These are phyloP conservation scores for Lepidopterella palustris DNA, from an alignment of 495 filamentous ascomycete species.

Conservation along the genomic window DNA sequence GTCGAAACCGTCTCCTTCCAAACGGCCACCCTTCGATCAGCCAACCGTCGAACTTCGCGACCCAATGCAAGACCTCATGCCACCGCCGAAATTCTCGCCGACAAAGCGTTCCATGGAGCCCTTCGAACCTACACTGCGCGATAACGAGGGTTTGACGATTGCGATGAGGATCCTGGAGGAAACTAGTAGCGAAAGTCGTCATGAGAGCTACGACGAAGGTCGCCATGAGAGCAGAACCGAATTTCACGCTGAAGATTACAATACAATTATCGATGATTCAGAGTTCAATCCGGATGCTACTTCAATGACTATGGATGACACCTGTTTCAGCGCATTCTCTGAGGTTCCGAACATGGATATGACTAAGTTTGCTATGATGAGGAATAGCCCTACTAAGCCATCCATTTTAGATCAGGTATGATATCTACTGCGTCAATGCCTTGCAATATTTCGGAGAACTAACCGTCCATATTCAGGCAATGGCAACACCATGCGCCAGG, in stretches of 20 bases:
- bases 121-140: conserved; percentile 26
- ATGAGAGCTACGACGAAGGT: not conserved
- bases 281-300: conserved; percentile 31
- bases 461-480: not conserved
- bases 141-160: conserved; percentile 36
- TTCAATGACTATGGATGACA: conserved; percentile 57
- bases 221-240: not conserved
- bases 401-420: conserved; percentile 36
- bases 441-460: not conserved
- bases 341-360: conserved; percentile 69
- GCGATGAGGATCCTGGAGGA: conserved; percentile 30
- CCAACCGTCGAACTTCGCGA: not conserved
- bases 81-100: not conserved
- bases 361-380: conserved; percentile 72
- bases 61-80: not conserved
- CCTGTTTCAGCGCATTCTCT: conserved; percentile 79
- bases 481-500: conserved; percentile 31
- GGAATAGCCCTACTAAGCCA: conserved; percentile 47
- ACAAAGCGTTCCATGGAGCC: conserved; percentile 3
- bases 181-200: conserved; percentile 13
- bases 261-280: conserved; percentile 17
- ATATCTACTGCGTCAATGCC: not conserved
- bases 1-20: conserved; percentile 13
- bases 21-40: not conserved
- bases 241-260: conserved; percentile 11